phyloP scores from a whole-genome alignment of 768 basidiomycete species.

The Gymnopilus dilepis region DNA sequence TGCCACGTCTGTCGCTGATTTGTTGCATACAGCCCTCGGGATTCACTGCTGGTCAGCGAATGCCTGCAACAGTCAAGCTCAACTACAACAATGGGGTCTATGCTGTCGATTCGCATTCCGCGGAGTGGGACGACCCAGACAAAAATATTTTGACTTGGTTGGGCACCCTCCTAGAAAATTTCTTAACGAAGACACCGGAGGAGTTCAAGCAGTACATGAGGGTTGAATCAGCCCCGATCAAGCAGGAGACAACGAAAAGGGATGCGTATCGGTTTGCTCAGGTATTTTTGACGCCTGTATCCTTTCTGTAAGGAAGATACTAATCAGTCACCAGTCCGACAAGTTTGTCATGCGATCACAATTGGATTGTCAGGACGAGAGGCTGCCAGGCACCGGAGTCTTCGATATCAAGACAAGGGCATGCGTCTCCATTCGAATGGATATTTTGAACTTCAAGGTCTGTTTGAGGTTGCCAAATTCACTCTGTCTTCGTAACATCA shows the following conservation, averaged over 20 bases:
- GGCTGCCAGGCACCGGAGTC: slow-evolving; percentile 87
- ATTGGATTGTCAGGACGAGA: slow-evolving; percentile 82
- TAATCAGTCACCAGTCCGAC: slow-evolving; percentile 44
- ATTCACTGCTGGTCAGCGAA: slow-evolving; percentile 81
- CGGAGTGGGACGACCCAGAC: slow-evolving; percentile 44
- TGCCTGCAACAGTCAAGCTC: slow-evolving; percentile 74
- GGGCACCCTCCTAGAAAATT: slow-evolving; percentile 91
- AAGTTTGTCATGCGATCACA: slow-evolving; percentile 93
- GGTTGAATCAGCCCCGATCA: slow-evolving; percentile 32
- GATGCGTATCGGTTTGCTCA: slow-evolving; percentile 90
- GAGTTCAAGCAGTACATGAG: slow-evolving; percentile 68
- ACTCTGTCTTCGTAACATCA: not conserved
- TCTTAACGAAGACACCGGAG: slow-evolving; percentile 68
- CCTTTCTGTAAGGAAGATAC: not conserved
- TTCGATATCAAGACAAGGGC: slow-evolving; percentile 98
- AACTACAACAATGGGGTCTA: slow-evolving; percentile 71
- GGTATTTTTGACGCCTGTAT: slow-evolving; percentile 42
- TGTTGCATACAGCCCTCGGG: slow-evolving; percentile 47
- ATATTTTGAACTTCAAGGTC: slow-evolving; percentile 83
- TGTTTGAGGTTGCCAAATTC: not conserved
- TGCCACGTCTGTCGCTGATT: slow-evolving; percentile 4
- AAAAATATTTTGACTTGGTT: slow-evolving; percentile 82
- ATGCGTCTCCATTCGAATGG: slow-evolving; percentile 80
- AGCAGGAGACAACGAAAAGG: slow-evolving; percentile 39
- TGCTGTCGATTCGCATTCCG: slow-evolving; percentile 61